Percentiles rank a stretch among this genome's conserved stretches.
These are phyloP conservation scores for Phoma herbarum DNA, from an alignment of 2,329 filamentous ascomycete species.

Conservation along the genomic window DNA sequence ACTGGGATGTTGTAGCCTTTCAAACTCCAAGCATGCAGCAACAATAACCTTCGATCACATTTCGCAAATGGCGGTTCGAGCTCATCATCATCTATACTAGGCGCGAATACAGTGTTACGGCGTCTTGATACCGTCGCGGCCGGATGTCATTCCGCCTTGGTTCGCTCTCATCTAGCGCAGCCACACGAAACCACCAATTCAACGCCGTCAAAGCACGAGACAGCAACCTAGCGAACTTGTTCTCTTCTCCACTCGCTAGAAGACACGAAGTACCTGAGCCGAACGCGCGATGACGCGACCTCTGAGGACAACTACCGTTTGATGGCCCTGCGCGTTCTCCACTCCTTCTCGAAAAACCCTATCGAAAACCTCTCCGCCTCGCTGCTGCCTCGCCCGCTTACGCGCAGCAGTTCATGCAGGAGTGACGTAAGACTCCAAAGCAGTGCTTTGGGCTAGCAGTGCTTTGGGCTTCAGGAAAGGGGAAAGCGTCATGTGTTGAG, in stretches of 20 bases:
- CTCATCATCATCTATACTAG: background rate
- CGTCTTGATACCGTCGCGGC: background rate
- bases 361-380: background rate
- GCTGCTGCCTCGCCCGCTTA: background rate
- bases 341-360: constrained; percentile 15
- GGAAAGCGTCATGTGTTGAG: background rate
- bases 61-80: background rate
- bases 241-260: constrained; percentile 14
- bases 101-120: constrained; percentile 6
- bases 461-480: background rate
- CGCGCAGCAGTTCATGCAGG: background rate
- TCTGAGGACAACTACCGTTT: background rate
- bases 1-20: background rate
- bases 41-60: background rate
- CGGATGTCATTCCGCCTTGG: constrained; percentile 1
- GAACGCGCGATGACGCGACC: constrained; percentile 15
- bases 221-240: constrained; percentile 5
- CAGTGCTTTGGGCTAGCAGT: background rate
- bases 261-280: constrained; percentile 9
- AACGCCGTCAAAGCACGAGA: constrained; percentile 18
- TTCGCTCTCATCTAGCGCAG: constrained; percentile 13
- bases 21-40: background rate
- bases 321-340: constrained; percentile 7
- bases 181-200: constrained; percentile 16
- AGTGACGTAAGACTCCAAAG: background rate